Base-by-base conservation (phyloP, 768 basidiomycete genomes). In the Albatrellus ellisii region DNA sequence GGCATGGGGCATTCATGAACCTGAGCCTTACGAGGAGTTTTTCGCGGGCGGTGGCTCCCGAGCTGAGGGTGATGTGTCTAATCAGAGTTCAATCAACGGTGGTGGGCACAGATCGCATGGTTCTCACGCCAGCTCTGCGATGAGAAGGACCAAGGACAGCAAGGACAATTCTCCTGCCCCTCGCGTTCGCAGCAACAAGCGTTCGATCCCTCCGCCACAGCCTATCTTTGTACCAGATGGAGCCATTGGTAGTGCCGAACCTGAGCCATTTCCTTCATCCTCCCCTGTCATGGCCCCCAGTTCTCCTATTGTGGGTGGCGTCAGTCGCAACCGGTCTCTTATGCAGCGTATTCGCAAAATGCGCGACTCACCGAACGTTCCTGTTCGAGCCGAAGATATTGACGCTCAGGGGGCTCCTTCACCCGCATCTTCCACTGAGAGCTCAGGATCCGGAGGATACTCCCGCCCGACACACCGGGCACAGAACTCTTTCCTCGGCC, bases 1-100 rank as follows among this genome's bases (percentile, higher is more conserved):
- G 60, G 88, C 88, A 1, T 90, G 88, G 88, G 88, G 88, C 27
- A 87, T 86, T 39, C 84, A 88, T 52, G 88, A 90, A 53, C 88
- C 88, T 4, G 88, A 91, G 55, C 88, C 88, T 6, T 90, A 72
- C 52, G 87, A 91, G 52, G 87, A 91, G 52, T 91, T 90, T 56
- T 83, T 75, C 48, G 86, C 85, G 18, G 88, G 84, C 15, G 81
- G 83, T 33, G 80, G 81, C 26, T 44, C 59, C 48, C 41, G 57
- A 51, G 43, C 67, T 21, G 77, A 76, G 37, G 58, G 60, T n/a
- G 76, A 79, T 4, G 73, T 76, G 10, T 62, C 77, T 26, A 75
- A 70, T 20, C 15, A 25, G 15, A 40, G 18, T 26, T 17, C 46
- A 11, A 25, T 25, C n/a, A 53, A 56, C 12, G 53, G 59, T 5